Base-by-base conservation (phyloP, 108 stramenopile genomes). In the Bacterosira constricta region DNA sequence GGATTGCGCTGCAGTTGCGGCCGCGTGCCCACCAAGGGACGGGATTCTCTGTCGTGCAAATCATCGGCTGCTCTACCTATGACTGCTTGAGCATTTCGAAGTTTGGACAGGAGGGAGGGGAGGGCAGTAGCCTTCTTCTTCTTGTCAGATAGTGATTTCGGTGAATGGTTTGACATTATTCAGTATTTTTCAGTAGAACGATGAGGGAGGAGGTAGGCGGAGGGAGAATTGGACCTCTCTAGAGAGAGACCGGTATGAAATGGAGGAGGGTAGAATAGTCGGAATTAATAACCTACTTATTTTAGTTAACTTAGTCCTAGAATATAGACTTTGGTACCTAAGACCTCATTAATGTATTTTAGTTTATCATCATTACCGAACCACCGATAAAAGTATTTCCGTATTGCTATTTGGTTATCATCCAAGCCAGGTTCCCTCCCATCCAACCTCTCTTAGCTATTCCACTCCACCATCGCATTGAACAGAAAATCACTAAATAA, bases 71-170 rank as follows among this genome's bases (percentile, higher is more conserved):
- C 67, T n/a, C 66, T 34, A 6, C 44, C 66, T 17, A 69, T 63
- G 12, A 46, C 68, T 6, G 68, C 64, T 51, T 73, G 72, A 0
- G 76, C 76, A 69, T 77, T 77, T 26, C 76, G 68, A 3, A 77
- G 36, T 18, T 64, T 77, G 8, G 76, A 77, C 29, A 77, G 34
- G 26, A 77, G 31, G 45, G 63, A 77, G 53, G 76, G 76, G 38
- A 77, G 76, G 26, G 76, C 76, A 8, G 55, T 45, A 55, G 69
- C 69, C 45, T 77, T 77, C 44, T 77, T 77, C 53, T 77, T 77
- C 6, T 36, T 39, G 4, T 67, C 35, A 35, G 63, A 62, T 29
- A 68, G 67, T 5, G 76, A 46, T 18, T 63, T 50, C 12, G 68
- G 56, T 6, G 53, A 29, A 54, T 53, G 62, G 12, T 63, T 38